A percentile compares a stretch with the other conserved stretches of the same genome.
Conservation (phyloP, 176 grass and related monocot genomes). For the Avena sativa region DNA sequence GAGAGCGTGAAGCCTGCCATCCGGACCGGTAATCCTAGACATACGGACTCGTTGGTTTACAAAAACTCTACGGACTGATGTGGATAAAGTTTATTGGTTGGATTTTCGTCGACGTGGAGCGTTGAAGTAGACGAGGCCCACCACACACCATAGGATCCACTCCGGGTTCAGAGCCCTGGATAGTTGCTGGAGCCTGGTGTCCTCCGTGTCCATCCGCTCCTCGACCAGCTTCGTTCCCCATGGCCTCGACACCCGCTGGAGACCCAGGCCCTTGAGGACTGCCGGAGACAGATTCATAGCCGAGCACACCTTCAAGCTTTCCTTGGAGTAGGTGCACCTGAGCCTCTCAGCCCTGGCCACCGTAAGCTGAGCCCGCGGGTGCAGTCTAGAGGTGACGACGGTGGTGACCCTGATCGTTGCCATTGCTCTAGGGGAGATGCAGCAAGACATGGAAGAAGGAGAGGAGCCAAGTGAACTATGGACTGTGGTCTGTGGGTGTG, state of each 20-base stretch:
- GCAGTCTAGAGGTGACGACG: too few species aligned
- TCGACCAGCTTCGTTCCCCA: background rate
- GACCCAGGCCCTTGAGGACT: slow-evolving; percentile 6
- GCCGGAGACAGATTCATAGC: background rate
- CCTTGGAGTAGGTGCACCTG: background rate
- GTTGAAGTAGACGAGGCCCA: background rate
- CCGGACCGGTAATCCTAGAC: too few species aligned
- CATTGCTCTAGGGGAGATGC: background rate
- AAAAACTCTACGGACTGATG: too few species aligned
- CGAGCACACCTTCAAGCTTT: background rate
- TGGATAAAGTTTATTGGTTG: too few species aligned
- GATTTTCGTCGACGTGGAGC: background rate
- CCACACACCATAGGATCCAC: background rate
- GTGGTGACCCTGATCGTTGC: background rate
- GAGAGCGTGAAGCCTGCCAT: background rate
- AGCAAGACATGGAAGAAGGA: background rate
- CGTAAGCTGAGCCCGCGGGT: background rate
- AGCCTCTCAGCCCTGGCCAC: background rate
- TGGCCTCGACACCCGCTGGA: background rate
- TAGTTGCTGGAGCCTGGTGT: background rate
- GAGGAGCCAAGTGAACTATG: background rate
- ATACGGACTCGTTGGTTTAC: too few species aligned
- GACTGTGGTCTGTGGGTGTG: background rate
- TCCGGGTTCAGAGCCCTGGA: background rate
- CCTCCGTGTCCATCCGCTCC: background rate